Percentiles rank a stretch among this genome's conserved stretches.
These are phyloP conservation scores for Flaveria sonorensis DNA, from an alignment of 129 eudicot species.

Conservation along the genomic window DNA sequence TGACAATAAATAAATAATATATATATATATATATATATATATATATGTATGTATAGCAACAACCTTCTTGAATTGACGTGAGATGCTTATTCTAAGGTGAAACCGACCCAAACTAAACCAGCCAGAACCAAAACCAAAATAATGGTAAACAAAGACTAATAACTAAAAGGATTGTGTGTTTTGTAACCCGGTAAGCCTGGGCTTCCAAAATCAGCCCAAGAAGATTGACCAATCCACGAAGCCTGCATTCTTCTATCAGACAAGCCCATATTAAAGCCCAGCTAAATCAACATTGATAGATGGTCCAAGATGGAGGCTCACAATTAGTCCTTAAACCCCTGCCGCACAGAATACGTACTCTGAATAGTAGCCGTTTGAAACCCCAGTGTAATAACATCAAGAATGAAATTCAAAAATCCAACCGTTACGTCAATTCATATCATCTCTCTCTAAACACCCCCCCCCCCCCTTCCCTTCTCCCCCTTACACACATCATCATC, in stretches of 20 bases:
- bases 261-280: constrained; percentile 11
- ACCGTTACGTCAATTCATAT: constrained; percentile 27
- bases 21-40: no score
- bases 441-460: constrained; percentile 17
- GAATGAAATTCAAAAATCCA: constrained; percentile 31
- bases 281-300: not conserved
- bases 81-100: no score
- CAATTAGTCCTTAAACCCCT: not conserved
- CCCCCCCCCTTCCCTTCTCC: constrained; percentile 4
- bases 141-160: no score
- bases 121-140: no score
- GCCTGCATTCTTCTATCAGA: not conserved
- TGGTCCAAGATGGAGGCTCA: constrained; percentile 21
- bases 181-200: not conserved
- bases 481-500: not conserved
- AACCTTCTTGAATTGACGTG: no score
- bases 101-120: no score
- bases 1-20: no score
- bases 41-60: no score
- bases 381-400: not conserved
- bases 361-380: constrained; percentile 39
- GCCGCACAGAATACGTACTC: not conserved
- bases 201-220: not conserved
- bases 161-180: no score
- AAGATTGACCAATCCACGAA: not conserved